Base-by-base conservation (phyloP, 2,329 filamentous ascomycete genomes). In the Aschersonia sp. region DNA sequence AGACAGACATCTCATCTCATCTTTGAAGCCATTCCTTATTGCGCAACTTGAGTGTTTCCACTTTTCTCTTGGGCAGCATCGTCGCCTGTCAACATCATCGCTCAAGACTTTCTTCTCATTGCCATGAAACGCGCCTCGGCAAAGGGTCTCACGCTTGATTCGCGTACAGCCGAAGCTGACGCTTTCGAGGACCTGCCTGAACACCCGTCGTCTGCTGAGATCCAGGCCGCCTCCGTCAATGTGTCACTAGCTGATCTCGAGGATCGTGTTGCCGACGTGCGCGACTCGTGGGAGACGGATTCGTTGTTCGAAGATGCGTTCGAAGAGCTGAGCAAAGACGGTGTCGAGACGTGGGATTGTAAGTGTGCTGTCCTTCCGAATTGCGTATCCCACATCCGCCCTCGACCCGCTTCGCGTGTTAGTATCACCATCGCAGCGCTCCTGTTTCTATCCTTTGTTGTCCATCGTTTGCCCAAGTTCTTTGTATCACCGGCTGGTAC, bases 281-380 rank as follows among this genome's bases (percentile, higher is more conserved):
- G 65, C 48, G 73, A 76, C 45, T 71, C 71, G 10, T 82, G 77
- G 78, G 79, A 82, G 55, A 74, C 72, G 5, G 74, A 81, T 53
- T 83, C 78, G 30, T 62, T 83, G 2, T 79, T 79, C 51, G 77
- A 78, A 51, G 79, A 83, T 55, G 68, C 72, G 35, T 66, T 84
- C 47, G 74, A 81, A 48, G 72, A 77, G 48, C 59, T 82, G 51
- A 66, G 67, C 43, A 71, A 79, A 43, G 74, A 80, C 35, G 61
- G 69, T 49, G 65, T 66, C 41, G 72, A 78, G 43, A 73, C 22
- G 9, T 30, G 40, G 32, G 46, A 50, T 9, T 22, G 47, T 50
- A 37, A 50, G 47, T 37, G 32, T 9, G 32, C 32, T 12, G 12
- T 9, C 32, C 32, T 12, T 9, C 32, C 2, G 32, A 8, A 22